Conservation (phyloP, 176 grass and related monocot genomes). For the Ananas comosus region DNA sequence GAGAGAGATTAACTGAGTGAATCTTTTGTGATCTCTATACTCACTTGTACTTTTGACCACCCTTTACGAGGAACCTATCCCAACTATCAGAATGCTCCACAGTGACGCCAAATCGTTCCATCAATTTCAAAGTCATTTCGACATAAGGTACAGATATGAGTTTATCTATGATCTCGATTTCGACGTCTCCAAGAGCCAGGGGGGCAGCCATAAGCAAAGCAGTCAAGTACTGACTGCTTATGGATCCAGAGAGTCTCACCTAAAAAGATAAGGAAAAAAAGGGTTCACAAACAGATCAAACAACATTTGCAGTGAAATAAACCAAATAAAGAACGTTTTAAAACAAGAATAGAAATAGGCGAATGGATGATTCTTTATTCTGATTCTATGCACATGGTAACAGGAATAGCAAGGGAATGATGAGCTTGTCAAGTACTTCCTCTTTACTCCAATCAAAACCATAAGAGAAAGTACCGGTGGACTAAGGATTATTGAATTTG, state of each 20-base stretch:
- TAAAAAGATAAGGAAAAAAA: constrained; percentile 12
- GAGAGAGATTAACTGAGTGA: neutral
- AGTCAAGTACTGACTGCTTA: constrained; percentile 96
- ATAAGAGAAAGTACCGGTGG: too few species aligned
- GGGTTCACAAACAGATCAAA: too few species aligned
- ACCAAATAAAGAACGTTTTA: too few species aligned
- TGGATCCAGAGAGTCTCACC: constrained; percentile 93
- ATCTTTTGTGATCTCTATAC: constrained; percentile 6
- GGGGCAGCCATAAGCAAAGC: constrained; percentile 95
- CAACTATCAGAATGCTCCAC: constrained; percentile 85
- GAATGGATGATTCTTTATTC: too few species aligned
- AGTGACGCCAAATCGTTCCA: constrained; percentile 83
- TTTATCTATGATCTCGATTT: constrained; percentile 99
- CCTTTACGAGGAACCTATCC: constrained; percentile 94
- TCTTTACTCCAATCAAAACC: too few species aligned
- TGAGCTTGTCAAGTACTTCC: too few species aligned
- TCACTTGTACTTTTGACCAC: constrained; percentile 86
- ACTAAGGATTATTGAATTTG: too few species aligned
- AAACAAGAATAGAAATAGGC: too few species aligned
- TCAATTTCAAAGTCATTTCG: constrained; percentile 96
- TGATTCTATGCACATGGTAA: neutral
- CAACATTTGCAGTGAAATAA: too few species aligned
- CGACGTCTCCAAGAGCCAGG: constrained; percentile 81
- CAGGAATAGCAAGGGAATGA: neutral
- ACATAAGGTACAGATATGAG: constrained; percentile 95